These are phyloP conservation scores for Arthrinium puccinioides DNA, from an alignment of 2,329 filamentous ascomycete genomes.

Conservation along the genomic window DNA sequence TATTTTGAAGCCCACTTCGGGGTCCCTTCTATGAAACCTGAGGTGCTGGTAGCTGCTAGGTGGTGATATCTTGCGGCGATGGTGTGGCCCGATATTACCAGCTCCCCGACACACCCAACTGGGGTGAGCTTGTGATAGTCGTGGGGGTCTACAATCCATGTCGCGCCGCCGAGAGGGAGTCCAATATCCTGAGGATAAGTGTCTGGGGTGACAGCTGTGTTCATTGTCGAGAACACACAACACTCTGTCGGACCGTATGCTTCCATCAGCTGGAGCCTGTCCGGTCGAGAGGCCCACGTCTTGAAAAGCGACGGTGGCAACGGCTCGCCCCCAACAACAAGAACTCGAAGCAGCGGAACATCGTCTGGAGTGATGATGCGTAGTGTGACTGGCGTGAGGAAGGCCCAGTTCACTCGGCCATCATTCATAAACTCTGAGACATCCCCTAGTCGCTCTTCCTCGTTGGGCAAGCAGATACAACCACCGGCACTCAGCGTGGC, in stretches of 20 bases:
- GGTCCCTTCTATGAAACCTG: too few relatives aligned
- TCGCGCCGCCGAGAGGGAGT: not conserved
- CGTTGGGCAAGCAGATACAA: constrained; percentile 49
- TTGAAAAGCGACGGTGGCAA: constrained; percentile 1
- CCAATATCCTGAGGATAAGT: too few relatives aligned
- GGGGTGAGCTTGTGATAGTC: not conserved
- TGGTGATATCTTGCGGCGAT: too few relatives aligned
- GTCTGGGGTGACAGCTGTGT: too few relatives aligned
- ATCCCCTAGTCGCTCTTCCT: constrained; percentile 30
- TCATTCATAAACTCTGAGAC: too few relatives aligned
- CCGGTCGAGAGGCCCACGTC: constrained; percentile 5
- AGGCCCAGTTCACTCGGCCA: constrained; percentile 9
- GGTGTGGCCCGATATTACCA: too few relatives aligned
- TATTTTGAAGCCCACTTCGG: too few relatives aligned
- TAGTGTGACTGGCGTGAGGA: constrained; percentile 15
- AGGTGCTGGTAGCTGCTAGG: too few relatives aligned
- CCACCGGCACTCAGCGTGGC: constrained; percentile 47
- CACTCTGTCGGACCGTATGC: not conserved
- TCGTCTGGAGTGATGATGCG: constrained; percentile 11
- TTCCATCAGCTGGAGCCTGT: not conserved
- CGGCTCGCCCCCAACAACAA: constrained; percentile 16
- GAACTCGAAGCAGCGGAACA: constrained; percentile 10
- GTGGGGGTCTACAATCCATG: not conserved
- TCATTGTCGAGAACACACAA: too few relatives aligned
- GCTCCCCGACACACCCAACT: not conserved